A percentile compares a stretch with the other conserved stretches of the same genome.
These are phyloP conservation scores for Fusarium nelsonii DNA, from an alignment of 2,329 filamentous ascomycete genomes.

Conservation along the genomic window DNA sequence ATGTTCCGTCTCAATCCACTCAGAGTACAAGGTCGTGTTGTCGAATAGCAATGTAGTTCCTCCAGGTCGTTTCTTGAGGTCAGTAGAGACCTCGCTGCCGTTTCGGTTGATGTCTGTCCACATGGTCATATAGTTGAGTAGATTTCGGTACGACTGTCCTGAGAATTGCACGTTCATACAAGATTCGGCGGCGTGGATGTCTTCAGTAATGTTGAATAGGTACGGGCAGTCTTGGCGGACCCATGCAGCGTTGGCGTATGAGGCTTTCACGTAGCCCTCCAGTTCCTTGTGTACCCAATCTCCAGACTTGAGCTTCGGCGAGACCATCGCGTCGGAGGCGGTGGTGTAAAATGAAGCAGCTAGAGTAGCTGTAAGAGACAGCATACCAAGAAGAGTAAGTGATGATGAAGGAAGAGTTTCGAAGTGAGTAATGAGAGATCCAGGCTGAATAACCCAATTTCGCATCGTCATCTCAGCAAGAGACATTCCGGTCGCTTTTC, in stretches of 20 bases:
- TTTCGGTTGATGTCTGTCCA: slow-evolving; percentile 65
- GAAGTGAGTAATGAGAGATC: slow-evolving; percentile 77
- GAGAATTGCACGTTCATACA: slow-evolving; percentile 78
- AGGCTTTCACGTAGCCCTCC: slow-evolving; percentile 67
- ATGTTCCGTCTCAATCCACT: slow-evolving; percentile 73
- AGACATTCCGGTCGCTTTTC: slow-evolving; percentile 72
- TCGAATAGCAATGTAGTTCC: slow-evolving; percentile 75
- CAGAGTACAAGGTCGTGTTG: slow-evolving; percentile 76
- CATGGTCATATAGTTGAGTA: slow-evolving; percentile 68
- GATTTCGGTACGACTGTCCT: slow-evolving; percentile 77
- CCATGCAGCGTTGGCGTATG: slow-evolving; percentile 73
- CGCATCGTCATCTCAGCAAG: slow-evolving; percentile 84
- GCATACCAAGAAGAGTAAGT: slow-evolving; percentile 70
- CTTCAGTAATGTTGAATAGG: slow-evolving; percentile 65
- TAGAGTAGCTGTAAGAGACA: slow-evolving; percentile 74
- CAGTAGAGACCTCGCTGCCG: slow-evolving; percentile 56
- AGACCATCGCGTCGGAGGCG: slow-evolving; percentile 79
- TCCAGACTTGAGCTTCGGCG: slow-evolving; percentile 76
- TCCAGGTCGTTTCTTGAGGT: slow-evolving; percentile 64
- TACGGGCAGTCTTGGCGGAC: slow-evolving; percentile 69
- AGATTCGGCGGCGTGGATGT: slow-evolving; percentile 58
- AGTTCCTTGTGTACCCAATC: slow-evolving; percentile 63
- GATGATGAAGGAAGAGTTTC: slow-evolving; percentile 74
- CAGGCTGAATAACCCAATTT: slow-evolving; percentile 77
- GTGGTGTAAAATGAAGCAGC: slow-evolving; percentile 80